A percentile compares a stretch with the other conserved stretches of the same genome.
phyloP scores from a whole-genome alignment of 2,329 filamentous ascomycete genomes.

The Thermomyces lanuginosus region DNA sequence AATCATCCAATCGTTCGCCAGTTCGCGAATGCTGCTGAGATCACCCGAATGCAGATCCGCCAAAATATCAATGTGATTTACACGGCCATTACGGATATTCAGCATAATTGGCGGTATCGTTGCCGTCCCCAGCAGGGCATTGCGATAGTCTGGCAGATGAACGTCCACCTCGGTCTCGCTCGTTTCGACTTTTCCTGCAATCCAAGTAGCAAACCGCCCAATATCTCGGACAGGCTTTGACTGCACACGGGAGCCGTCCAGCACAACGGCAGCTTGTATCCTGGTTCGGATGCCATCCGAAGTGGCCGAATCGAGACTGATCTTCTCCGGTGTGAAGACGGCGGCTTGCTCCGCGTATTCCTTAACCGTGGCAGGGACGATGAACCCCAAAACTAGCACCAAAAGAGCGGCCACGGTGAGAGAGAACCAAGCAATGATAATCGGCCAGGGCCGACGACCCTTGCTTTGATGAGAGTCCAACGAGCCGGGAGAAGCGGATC shows the following conservation, averaged over 20 bases:
- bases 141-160: slow-evolving; percentile 66
- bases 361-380: slow-evolving; percentile 63
- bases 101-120: slow-evolving; percentile 59
- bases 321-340: slow-evolving; percentile 63
- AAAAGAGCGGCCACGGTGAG: slow-evolving; percentile 47
- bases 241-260: slow-evolving; percentile 62
- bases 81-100: slow-evolving; percentile 59
- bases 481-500: slow-evolving; percentile 12
- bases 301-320: slow-evolving; percentile 78
- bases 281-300: slow-evolving; percentile 59
- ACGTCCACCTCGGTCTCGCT: slow-evolving; percentile 57
- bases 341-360: slow-evolving; percentile 73
- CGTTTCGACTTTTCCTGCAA: slow-evolving; percentile 60
- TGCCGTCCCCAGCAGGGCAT: slow-evolving; percentile 62
- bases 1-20: slow-evolving; percentile 79
- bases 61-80: slow-evolving; percentile 62
- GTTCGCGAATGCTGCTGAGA: slow-evolving; percentile 55
- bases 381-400: slow-evolving; percentile 65
- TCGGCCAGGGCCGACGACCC: slow-evolving; percentile 50
- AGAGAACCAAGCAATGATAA: slow-evolving; percentile 52
- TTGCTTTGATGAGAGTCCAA: slow-evolving; percentile 10
- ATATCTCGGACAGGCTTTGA: slow-evolving; percentile 56
- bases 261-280: slow-evolving; percentile 62
- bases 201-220: slow-evolving; percentile 62
- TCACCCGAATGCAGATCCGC: slow-evolving; percentile 61